These are phyloP conservation scores for Xylaria bambusicola DNA, from an alignment of 495 filamentous ascomycete species.

Conservation along the genomic window DNA sequence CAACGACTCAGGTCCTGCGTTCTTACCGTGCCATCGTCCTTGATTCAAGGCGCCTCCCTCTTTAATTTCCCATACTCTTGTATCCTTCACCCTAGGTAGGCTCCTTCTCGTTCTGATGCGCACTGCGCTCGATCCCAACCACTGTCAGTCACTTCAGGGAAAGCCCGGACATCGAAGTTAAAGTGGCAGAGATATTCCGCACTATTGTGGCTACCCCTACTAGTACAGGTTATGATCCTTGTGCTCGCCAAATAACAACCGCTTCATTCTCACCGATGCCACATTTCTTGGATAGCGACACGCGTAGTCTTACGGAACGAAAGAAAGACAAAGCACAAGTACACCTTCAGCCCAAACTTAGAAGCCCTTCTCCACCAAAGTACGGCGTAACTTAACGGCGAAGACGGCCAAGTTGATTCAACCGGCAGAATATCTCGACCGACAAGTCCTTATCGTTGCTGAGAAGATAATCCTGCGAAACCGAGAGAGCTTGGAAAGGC, in stretches of 20 bases:
- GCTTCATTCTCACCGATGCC: not conserved
- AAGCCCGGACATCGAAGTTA: not conserved
- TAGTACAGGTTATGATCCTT: not conserved
- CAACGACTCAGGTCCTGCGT: too few species aligned
- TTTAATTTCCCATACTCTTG: too few species aligned
- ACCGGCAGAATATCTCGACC: slow-evolving; percentile 15
- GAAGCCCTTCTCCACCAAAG: not conserved
- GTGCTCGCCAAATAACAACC: not conserved
- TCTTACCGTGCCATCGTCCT: too few species aligned
- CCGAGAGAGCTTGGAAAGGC: not conserved
- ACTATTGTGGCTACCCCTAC: not conserved
- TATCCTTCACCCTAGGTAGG: too few species aligned
- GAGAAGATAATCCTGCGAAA: slow-evolving; percentile 3
- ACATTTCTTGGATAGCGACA: not conserved
- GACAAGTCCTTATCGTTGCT: slow-evolving; percentile 4
- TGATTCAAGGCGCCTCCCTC: too few species aligned
- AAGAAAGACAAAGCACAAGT: not conserved
- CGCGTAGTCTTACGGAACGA: not conserved
- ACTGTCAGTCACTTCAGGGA: not conserved
- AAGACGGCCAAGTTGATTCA: slow-evolving; percentile 4
- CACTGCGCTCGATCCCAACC: too few species aligned
- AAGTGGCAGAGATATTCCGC: not conserved
- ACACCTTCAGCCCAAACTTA: not conserved
- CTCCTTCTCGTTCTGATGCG: too few species aligned
- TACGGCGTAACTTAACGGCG: not conserved